Conservation (phyloP, 2,329 filamentous ascomycete species). For the Trichoderma sp. region DNA sequence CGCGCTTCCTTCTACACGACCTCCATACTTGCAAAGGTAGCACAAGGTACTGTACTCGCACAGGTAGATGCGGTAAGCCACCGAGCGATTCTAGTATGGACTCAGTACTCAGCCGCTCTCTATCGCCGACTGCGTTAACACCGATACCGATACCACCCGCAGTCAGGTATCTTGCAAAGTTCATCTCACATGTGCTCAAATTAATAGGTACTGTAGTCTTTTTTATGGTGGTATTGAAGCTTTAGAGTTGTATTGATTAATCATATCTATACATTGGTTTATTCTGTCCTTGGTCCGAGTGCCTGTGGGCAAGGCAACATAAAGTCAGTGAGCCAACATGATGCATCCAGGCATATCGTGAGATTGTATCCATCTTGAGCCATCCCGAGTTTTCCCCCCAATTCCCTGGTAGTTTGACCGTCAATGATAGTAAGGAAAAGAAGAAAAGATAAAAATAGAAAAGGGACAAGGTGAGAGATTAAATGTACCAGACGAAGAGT, state of each 20-base stretch:
- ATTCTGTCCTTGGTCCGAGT: neutral
- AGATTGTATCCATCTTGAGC: constrained; percentile 8
- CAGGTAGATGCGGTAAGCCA: neutral
- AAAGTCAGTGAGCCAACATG: neutral
- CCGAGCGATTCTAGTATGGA: neutral
- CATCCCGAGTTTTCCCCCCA: neutral
- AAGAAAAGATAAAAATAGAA: neutral
- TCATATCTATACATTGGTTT: neutral
- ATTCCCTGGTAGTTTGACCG: neutral
- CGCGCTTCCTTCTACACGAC: neutral
- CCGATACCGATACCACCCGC: neutral
- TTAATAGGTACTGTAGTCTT: neutral
- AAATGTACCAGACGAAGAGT: neutral
- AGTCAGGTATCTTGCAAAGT: neutral
- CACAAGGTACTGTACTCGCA: neutral
- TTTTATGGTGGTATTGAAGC: neutral
- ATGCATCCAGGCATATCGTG: constrained; percentile 6
- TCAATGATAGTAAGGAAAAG: neutral
- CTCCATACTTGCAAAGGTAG: neutral
- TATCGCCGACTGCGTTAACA: neutral
- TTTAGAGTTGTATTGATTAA: neutral
- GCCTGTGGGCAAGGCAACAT: neutral
- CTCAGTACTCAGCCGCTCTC: neutral
- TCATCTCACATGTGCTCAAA: neutral
- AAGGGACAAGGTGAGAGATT: neutral